A percentile compares a stretch with the other conserved stretches of the same genome.
phyloP scores from a whole-genome alignment of 1,139 yeast species.

The Arxiozyma slooffiae region DNA sequence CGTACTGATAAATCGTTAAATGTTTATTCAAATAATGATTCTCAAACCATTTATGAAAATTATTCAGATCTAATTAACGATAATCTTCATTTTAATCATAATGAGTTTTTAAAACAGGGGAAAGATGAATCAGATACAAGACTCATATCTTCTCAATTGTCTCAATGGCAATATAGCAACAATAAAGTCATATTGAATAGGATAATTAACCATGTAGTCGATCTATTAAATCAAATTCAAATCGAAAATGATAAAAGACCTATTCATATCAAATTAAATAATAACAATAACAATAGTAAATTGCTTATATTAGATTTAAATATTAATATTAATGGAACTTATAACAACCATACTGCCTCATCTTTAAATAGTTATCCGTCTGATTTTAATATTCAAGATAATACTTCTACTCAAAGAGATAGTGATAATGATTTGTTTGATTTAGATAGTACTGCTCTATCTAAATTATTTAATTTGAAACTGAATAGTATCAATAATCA shows the following conservation, averaged over 20 bases:
- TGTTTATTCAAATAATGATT: background rate
- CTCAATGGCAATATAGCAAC: conserved; percentile 29
- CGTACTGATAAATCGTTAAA: conserved; percentile 6
- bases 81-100: too few relatives aligned
- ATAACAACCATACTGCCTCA: background rate
- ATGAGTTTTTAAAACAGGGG: background rate
- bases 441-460: conserved; percentile 22
- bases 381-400: background rate
- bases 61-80: background rate
- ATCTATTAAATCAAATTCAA: conserved; percentile 17
- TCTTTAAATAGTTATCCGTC: background rate
- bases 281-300: conserved; percentile 4
- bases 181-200: conserved; percentile 22
- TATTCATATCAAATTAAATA: conserved; percentile 14
- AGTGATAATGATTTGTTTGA: conserved; percentile 4
- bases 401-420: conserved; percentile 1
- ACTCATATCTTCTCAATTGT: conserved; percentile 23
- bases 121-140: background rate
- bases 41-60: conserved; percentile 1
- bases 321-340: conserved; percentile 25
- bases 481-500: conserved; percentile 45
- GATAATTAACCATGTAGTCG: conserved; percentile 17
- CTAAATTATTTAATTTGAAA: conserved; percentile 24
- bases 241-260: conserved; percentile 25
- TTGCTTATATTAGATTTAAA: conserved; percentile 22